Evolutionary conservation across 495 filamentous ascomycete species (phyloP), one percentile per base, ranked within the genome.

Genomic region (Neurospora tetraspora): DNA sequence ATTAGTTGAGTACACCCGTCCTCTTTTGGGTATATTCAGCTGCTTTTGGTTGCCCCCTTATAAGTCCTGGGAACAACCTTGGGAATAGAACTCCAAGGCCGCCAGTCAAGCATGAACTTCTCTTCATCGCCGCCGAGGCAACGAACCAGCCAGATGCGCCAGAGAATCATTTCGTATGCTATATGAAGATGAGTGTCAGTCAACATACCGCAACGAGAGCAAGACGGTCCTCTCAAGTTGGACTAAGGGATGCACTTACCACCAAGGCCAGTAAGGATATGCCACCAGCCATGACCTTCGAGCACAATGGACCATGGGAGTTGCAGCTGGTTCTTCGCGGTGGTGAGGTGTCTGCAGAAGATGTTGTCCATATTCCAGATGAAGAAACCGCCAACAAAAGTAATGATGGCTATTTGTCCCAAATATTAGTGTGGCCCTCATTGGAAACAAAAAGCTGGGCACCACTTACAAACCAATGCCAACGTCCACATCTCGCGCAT

Each of bases 271-370:
- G 80, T 80, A 43, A 87, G 71, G 20, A 90, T 88, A 82, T 91
- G 96, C 95, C 96, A 99, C 96, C 96, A 98, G 12, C 94, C 96
- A 84, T 99, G 96, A 0, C 94, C 95, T 81, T 98, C 96, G 3
- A 97, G 83, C 12, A 98, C 71, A 10, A 96, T 86, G 2, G 95
- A 93, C 96, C 96, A 99, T 0, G 96, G 96, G 53, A 98, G 83
- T 27, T 91, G 90, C 43, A 98, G 81, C 69, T 87, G 79, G 71
- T 90, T 89, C 74, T 94, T 88, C 89, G 91, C 94, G 14, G 71
- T 76, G 11, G 91, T 86, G 70, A 98, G 82, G n/a, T 82, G 85
- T 36, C 84, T 83, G 80, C 96, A 99, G 78, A 90, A 97, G 70
- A 85, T 79, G 72, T 93, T 97, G 76, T 99, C 96, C 76, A 98